phyloP scores from a whole-genome alignment of 768 basidiomycete species.

The Fistulinella prunicolor region DNA sequence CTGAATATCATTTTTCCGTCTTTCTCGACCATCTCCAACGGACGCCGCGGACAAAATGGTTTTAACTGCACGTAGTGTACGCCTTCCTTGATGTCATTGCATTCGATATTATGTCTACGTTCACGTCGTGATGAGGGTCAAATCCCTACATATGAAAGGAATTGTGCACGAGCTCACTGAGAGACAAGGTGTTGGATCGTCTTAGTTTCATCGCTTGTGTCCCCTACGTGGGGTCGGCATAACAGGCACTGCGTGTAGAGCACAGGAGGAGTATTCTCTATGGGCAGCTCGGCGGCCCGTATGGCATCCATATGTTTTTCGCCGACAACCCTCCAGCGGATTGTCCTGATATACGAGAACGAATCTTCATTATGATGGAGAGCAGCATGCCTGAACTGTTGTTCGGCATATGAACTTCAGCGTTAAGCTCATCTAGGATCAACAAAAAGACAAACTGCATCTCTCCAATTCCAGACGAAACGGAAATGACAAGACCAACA shows the following conservation, averaged over 20 bases:
- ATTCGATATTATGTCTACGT: background rate
- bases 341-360: background rate
- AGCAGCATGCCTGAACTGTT: background rate
- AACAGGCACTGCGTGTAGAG: constrained; percentile 1
- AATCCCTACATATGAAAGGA: too few species aligned
- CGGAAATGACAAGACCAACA: background rate
- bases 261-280: too few species aligned
- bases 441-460: background rate
- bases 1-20: background rate
- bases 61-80: background rate
- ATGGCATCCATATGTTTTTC: background rate
- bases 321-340: background rate
- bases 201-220: background rate
- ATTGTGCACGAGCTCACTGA: background rate
- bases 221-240: constrained; percentile 7
- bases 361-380: background rate
- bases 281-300: background rate
- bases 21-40: background rate
- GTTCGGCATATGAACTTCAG: background rate
- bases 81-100: background rate
- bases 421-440: background rate
- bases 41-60: background rate
- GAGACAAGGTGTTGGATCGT: too few species aligned
- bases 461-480: background rate
- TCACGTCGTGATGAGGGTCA: too few species aligned